Evolutionary conservation across 306 rosid species (phyloP), one percentile per base, ranked within the genome.

Genomic region (Hylodesmum podocarpum): DNA sequence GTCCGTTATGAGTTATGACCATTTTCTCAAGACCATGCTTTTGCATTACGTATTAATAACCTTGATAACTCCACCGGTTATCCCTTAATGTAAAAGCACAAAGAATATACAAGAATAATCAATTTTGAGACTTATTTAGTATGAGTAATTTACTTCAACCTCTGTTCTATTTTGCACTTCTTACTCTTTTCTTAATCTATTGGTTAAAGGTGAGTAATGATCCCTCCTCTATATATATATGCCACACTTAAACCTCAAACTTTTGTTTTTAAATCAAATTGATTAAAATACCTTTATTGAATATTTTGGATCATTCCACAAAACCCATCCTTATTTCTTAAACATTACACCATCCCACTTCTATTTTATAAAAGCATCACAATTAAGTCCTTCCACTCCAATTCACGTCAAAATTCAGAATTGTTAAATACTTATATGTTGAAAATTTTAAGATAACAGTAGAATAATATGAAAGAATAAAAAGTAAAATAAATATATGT

Each of bases 1-100:
- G 36, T 74, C 58, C 27, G n/a, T 69, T 47, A 18, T 28, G 65
- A 61, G n/a, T 69, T 47, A 18, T 28, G 65, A 61, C 16, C 11
- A 51, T 37, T 31, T 67, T 70, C 28, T 62, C 47, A 57, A 70
- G 76, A 64, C 28, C 53, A 59, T 11, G 39, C 50, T 50, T 82
- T 72, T 50, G 59, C 50, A 50, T 49, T 66, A 53, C 41, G 47
- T 73, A 49, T 68, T 43, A 21, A n/a, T 39, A 61, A 74, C 22
- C 57, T 63, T 68, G 62, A 14, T 53, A 57, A 16, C 44, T 15
- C 14, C 68, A 46, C 59, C 53, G 29, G 72, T 29, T 15, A 73
- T 18, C 55, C 41, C 62, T 27, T 55, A 28, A 44, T 69, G 37
- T 44, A 31, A 19, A 78, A 18, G 27, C 59, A 31, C 74, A 43